Evolutionary conservation across 192 early-diverging fungal species (phyloP).

Genomic region (Coemansia nantahalensis): DNA sequence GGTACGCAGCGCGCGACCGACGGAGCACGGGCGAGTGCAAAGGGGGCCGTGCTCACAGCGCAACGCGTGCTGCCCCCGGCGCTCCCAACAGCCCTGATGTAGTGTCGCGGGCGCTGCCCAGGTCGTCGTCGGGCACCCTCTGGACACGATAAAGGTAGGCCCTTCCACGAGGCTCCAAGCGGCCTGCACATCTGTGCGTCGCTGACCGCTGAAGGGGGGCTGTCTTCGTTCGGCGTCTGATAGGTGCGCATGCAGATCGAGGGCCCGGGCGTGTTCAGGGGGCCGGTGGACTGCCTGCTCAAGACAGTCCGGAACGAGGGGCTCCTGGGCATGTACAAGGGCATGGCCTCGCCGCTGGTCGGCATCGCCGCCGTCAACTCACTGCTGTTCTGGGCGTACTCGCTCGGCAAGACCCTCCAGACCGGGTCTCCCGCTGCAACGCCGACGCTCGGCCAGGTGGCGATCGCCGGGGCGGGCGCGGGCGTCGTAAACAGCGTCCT

Average conservation of each 20-base stretch:
- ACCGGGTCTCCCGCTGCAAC: slow-evolving; percentile 49
- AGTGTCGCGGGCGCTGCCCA: slow-evolving; percentile 68
- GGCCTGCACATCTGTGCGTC: too few relatives aligned
- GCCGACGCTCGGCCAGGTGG: slow-evolving; percentile 68
- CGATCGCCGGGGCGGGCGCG: slow-evolving; percentile 84
- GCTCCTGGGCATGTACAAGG: slow-evolving; percentile 77
- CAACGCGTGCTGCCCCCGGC: not conserved
- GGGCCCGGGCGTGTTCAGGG: slow-evolving; percentile 58
- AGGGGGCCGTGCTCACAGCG: not conserved
- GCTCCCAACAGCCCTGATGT: not conserved
- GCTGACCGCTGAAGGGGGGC: too few relatives aligned
- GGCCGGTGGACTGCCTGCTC: slow-evolving; percentile 76
- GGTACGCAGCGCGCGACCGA: slow-evolving; percentile 30
- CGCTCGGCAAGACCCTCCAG: slow-evolving; percentile 58
- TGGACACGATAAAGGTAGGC: slow-evolving; percentile 79
- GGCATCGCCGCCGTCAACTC: slow-evolving; percentile 87
- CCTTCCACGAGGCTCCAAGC: too few relatives aligned
- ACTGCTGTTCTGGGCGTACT: slow-evolving; percentile 81
- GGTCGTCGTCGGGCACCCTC: slow-evolving; percentile 71
- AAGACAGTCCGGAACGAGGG: slow-evolving; percentile 81
- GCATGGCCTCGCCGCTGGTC: slow-evolving; percentile 78
- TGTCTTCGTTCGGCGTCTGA: not conserved
- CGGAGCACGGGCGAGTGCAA: not conserved
- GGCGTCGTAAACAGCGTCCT: slow-evolving; percentile 81
- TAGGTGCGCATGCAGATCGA: slow-evolving; percentile 73